Evolutionary conservation across 169 alveolate species (phyloP).

Genomic region (Eimeria brunetti): DNA sequence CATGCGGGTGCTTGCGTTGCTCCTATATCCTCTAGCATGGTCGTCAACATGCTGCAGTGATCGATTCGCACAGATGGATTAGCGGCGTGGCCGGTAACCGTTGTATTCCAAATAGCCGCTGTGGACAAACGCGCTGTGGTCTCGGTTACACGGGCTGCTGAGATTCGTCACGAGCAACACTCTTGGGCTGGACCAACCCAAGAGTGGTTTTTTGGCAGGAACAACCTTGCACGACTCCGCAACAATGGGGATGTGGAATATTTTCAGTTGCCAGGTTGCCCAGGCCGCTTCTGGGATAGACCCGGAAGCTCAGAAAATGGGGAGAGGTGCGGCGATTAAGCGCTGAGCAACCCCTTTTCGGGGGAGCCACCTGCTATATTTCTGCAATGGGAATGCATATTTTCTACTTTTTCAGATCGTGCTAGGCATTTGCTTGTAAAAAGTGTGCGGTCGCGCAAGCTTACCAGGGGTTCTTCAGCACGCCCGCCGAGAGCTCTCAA

Average conservation of each 20-base stretch:
- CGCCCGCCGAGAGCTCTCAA: too few relatives aligned
- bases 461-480: too few relatives aligned
- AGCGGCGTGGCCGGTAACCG: neutral
- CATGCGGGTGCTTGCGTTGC: neutral
- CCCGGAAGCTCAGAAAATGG: neutral
- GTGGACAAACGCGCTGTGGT: neutral
- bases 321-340: neutral
- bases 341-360: neutral
- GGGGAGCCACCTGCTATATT: neutral
- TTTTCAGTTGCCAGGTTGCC: neutral
- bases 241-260: too few relatives aligned
- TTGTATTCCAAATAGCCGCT: neutral
- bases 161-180: neutral
- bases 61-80: neutral
- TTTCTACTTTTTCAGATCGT: too few relatives aligned
- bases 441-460: too few relatives aligned
- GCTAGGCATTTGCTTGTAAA: too few relatives aligned
- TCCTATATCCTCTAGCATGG: neutral
- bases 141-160: neutral
- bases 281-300: neutral
- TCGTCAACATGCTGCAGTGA: neutral
- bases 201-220: neutral
- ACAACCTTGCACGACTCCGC: neutral
- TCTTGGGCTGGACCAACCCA: neutral
- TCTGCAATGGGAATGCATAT: neutral